phyloP scores from a whole-genome alignment of 345 rosid genomes.

The Gossypium thurberi region DNA sequence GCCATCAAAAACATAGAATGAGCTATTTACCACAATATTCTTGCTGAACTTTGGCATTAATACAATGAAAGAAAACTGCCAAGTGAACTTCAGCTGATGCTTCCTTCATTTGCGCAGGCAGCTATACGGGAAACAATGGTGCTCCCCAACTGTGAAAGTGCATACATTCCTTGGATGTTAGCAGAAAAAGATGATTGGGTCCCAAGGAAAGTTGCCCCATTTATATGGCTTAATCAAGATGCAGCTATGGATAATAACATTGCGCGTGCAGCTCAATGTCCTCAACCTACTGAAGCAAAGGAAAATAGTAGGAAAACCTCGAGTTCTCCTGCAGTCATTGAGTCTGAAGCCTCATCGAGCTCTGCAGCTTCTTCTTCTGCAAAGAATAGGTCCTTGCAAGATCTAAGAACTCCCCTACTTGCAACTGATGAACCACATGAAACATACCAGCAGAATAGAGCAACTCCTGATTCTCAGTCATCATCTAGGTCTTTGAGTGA shows the following conservation, averaged over 20 bases:
- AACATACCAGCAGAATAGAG: conserved; percentile 15
- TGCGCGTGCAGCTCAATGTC: not conserved
- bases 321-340: conserved; percentile 13
- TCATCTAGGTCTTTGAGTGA: conserved; percentile 23
- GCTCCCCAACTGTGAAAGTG: conserved; percentile 81
- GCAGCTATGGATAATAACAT: conserved; percentile 27
- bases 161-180: conserved; percentile 76
- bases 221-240: conserved; percentile 79
- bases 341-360: conserved; percentile 18
- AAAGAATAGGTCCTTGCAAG: conserved; percentile 38
- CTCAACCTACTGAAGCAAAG: conserved; percentile 5
- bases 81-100: conserved; percentile 10
- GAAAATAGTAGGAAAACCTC: not conserved
- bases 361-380: conserved; percentile 16
- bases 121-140: conserved; percentile 70
- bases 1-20: not conserved
- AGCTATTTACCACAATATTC: not conserved
- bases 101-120: conserved; percentile 36
- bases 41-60: not conserved
- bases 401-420: conserved; percentile 50
- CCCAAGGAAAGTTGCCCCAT: conserved; percentile 67
- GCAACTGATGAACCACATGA: conserved; percentile 30
- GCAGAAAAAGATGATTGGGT: conserved; percentile 94
- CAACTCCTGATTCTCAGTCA: conserved; percentile 20
- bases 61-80: not conserved